Conservation (phyloP, 345 rosid genomes). For the Corchorus olitorius region DNA sequence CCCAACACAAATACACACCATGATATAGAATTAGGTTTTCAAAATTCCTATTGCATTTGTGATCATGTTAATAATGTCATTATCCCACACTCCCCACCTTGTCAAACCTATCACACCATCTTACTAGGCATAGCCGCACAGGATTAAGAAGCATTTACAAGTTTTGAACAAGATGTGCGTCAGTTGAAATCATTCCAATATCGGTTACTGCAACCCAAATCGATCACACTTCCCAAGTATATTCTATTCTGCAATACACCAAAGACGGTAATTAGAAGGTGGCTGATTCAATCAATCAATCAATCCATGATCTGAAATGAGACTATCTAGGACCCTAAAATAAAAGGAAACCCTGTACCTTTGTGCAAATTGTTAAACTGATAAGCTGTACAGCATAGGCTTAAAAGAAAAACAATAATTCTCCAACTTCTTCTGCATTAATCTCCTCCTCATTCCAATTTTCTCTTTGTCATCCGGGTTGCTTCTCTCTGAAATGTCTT, state of each 20-base stretch:
- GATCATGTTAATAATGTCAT: too few species aligned
- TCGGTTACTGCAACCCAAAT: neutral
- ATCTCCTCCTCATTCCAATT: slow-evolving; percentile 34
- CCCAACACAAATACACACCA: too few species aligned
- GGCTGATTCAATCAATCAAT: neutral
- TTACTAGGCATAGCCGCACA: too few species aligned
- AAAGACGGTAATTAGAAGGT: neutral
- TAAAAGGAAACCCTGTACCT: slow-evolving; percentile 16
- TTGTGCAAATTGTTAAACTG: slow-evolving; percentile 3
- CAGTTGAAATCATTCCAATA: slow-evolving; percentile 10
- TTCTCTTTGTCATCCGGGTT: slow-evolving; percentile 19
- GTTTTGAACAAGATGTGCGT: neutral
- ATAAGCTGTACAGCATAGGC: neutral
- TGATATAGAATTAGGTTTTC: too few species aligned
- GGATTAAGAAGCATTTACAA: slow-evolving; percentile 27
- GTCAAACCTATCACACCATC: too few species aligned
- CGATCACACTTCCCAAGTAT: neutral
- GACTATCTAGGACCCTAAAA: slow-evolving; percentile 1
- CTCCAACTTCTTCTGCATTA: slow-evolving; percentile 32
- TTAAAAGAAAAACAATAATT: neutral
- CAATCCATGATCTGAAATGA: neutral
- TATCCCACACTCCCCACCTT: too few species aligned
- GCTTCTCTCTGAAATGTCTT: slow-evolving; percentile 8
- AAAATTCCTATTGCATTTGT: too few species aligned
- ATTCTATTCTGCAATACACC: slow-evolving; percentile 11